Evolutionary conservation across 148 eudicot species (phyloP).

Genomic region (Silene conica): DNA sequence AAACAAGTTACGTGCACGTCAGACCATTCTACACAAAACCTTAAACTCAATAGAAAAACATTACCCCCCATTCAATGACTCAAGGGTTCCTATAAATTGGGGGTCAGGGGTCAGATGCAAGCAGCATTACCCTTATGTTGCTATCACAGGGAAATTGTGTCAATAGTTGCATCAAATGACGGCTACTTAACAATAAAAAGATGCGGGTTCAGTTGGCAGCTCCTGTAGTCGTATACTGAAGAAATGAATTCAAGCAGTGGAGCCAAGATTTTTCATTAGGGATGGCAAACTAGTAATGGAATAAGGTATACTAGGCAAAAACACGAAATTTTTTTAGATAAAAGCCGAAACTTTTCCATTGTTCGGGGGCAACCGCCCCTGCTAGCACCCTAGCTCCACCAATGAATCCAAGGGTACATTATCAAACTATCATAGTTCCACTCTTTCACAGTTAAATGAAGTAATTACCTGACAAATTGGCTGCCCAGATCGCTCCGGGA

Average conservation of each 20-base stretch:
- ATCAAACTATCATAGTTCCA: background rate
- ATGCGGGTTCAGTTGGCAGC: background rate
- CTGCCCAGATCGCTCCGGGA: slow-evolving; percentile 82
- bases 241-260: background rate
- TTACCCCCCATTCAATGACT: background rate
- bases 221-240: background rate
- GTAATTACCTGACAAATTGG: slow-evolving; percentile 80
- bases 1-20: background rate
- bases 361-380: too few relatives aligned
- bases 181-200: background rate
- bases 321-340: too few relatives aligned
- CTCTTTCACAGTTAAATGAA: background rate
- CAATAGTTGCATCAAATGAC: background rate
- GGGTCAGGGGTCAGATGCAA: too few relatives aligned
- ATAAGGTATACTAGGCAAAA: too few relatives aligned
- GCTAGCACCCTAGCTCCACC: too few relatives aligned
- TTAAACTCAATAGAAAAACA: background rate
- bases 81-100: too few relatives aligned
- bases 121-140: background rate
- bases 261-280: too few relatives aligned
- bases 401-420: slow-evolving; percentile 1
- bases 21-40: background rate
- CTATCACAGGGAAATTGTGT: background rate
- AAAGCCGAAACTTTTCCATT: too few relatives aligned
- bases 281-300: too few relatives aligned